Percentiles rank a stretch among this genome's conserved stretches.
These are phyloP conservation scores for Lipomyces sp. DNA, from an alignment of 805 yeast species.

Conservation along the genomic window DNA sequence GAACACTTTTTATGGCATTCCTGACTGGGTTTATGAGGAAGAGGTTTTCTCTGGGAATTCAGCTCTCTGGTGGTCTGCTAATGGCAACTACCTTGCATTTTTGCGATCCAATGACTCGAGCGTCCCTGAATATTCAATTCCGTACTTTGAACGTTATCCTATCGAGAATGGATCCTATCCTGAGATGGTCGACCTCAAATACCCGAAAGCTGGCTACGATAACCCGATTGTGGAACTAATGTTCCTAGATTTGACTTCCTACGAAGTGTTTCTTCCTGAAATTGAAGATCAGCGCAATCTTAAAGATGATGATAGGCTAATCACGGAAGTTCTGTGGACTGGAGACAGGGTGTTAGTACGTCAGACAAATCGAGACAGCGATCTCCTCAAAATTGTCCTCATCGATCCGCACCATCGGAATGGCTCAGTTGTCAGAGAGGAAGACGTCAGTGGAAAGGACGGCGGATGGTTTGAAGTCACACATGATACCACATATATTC, in stretches of 20 bases:
- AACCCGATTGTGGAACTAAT: constrained; percentile 70
- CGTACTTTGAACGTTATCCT: constrained; percentile 67
- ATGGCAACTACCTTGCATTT: constrained; percentile 66
- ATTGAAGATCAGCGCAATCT: constrained; percentile 50
- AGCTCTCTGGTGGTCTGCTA: constrained; percentile 88
- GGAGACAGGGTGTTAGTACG: constrained; percentile 61
- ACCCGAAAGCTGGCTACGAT: constrained; percentile 82
- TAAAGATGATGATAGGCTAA: constrained; percentile 52
- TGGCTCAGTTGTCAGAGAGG: constrained; percentile 55
- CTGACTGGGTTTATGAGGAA: constrained; percentile 95
- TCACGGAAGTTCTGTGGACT: constrained; percentile 76
- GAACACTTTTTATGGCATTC: constrained; percentile 78
- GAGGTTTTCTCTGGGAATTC: constrained; percentile 74
- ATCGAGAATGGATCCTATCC: constrained; percentile 60
- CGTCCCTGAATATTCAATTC: constrained; percentile 74
- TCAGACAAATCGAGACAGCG: constrained; percentile 69
- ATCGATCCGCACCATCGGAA: constrained; percentile 52
- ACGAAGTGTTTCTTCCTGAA: constrained; percentile 43
- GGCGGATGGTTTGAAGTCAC: constrained; percentile 81
- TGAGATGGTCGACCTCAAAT: constrained; percentile 62
- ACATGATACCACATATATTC: constrained; percentile 64
- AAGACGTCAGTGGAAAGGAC: constrained; percentile 49
- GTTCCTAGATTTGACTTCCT: constrained; percentile 50
- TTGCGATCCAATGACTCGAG: constrained; percentile 71
- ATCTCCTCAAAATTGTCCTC: constrained; percentile 60